Evolutionary conservation across 2,329 filamentous ascomycete genomes (phyloP), one percentile per base, ranked within the genome.

Genomic region (Ophiostoma novo-ulmi): DNA sequence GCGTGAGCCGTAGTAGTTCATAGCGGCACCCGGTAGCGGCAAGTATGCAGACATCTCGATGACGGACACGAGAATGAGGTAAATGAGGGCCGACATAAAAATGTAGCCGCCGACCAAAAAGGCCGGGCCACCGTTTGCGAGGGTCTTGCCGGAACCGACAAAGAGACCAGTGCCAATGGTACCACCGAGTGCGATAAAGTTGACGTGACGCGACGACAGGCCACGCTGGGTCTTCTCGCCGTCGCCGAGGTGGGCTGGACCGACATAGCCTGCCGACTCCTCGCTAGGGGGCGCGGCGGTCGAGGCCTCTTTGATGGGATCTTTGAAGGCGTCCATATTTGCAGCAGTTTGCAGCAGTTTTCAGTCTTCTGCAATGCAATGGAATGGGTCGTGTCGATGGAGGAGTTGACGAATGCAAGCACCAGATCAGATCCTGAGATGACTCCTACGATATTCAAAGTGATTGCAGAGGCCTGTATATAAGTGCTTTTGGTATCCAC

Each of bases 21-120:
- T 86, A 76, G 90, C 90, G 72, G 87, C 87, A 76, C 85, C 86
- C 70, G 85, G 82, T 71, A 87, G 79, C 20, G 88, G 88, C 41
- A 90, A 78, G 85, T 85, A 90, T 58, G 88, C 83, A 35, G 87
- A 88, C 87, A 90, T 90, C 76, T 91, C 88, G 68, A 87, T 88
- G n/a, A 90, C 83, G 63, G 85, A 86, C 69, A 85, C 85, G 87
- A 90, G 89, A 72, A 90, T 87, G 35, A 89, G 78, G 77, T 87
- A 90, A 71, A 78, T 75, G 70, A 89, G 86, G 71, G 76, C 72
- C 55, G 75, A 82, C 75, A 85, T 74, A 75, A 85, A 55, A 17
- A 78, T 67, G 69, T 82, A 83, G 5, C 78, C 78, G 67, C 83
- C 78, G 0, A 82, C 72, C 1, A 81, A 74, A 11, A 78, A 77